Conservation (phyloP, 2,329 filamentous ascomycete genomes). For the Cercospora canescens region DNA sequence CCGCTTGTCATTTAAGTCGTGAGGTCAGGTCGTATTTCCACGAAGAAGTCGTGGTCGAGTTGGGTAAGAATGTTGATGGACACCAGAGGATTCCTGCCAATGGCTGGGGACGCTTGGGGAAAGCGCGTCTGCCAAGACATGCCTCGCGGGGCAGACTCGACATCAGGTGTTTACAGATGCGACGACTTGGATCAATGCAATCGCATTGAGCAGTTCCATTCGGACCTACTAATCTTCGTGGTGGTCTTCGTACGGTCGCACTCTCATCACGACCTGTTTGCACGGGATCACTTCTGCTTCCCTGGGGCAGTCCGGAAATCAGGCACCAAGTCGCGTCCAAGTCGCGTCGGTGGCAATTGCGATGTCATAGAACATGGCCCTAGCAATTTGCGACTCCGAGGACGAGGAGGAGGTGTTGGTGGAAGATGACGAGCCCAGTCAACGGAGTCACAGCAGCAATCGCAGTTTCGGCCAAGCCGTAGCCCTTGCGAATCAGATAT, state of each 20-base stretch:
- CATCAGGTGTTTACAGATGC: constrained; percentile 6
- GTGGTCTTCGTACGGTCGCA: neutral
- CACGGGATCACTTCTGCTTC: neutral
- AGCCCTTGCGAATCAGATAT: constrained; percentile 6
- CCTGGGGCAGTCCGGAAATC: neutral
- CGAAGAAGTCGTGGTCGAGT: neutral
- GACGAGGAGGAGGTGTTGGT: constrained; percentile 19
- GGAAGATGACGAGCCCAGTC: constrained; percentile 13
- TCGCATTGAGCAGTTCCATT: neutral
- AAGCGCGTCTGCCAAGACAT: constrained; percentile 9
- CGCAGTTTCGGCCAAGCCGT: neutral
- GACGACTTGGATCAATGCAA: neutral
- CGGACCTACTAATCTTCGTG: neutral
- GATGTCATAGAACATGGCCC: constrained; percentile 15
- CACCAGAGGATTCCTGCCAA: neutral
- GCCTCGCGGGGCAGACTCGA: constrained; percentile 9
- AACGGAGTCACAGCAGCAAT: constrained; percentile 12
- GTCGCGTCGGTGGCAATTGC: constrained; percentile 12
- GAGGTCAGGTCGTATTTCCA: constrained; percentile 16
- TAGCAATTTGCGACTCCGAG: constrained; percentile 20
- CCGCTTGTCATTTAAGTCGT: constrained; percentile 8
- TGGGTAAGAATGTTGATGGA: constrained; percentile 4
- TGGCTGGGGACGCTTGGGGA: constrained; percentile 1
- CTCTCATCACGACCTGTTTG: neutral
- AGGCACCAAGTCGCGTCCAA: constrained; percentile 8